Percentiles rank a stretch among this genome's conserved stretches.
Evolutionary conservation across 2,329 filamentous ascomycete species (phyloP).

Genomic region (Colletotrichum scovillei): DNA sequence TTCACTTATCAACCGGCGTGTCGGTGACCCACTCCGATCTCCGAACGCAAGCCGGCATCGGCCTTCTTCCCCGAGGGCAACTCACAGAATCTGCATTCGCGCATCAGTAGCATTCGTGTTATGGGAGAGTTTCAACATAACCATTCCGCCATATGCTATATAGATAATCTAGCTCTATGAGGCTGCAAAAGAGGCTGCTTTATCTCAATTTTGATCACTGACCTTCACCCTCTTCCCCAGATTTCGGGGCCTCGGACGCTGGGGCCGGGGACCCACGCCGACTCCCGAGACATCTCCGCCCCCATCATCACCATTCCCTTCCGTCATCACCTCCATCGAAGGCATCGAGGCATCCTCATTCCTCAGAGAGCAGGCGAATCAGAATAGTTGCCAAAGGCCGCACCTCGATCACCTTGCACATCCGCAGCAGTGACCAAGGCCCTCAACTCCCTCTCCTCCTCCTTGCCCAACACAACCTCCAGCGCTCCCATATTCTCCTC

Average conservation of each 20-base stretch:
- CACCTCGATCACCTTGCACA: constrained; percentile 40
- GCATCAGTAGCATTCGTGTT: not conserved
- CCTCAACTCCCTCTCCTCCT: constrained; percentile 49
- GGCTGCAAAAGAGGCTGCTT: not conserved
- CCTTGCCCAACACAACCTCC: constrained; percentile 45
- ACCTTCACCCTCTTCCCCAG: not conserved
- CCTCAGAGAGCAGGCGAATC: constrained; percentile 1
- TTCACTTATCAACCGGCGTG: constrained; percentile 6
- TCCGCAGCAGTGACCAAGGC: constrained; percentile 41
- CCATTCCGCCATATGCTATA: too few relatives aligned
- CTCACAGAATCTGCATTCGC: too few relatives aligned
- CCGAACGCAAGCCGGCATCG: constrained; percentile 26
- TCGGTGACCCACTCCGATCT: constrained; percentile 34
- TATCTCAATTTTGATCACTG: not conserved
- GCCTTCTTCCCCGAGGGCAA: constrained; percentile 19
- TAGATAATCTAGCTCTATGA: too few relatives aligned
- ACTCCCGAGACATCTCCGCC: not conserved
- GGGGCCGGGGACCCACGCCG: constrained; percentile 1
- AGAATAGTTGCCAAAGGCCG: not conserved
- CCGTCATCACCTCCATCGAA: not conserved
- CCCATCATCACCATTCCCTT: not conserved
- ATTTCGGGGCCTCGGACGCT: constrained; percentile 3
- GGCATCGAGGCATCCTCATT: not conserved
- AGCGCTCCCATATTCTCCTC: constrained; percentile 56
- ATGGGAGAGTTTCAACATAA: not conserved